Base-by-base conservation (phyloP, 2,329 filamentous ascomycete genomes). In the Curvularia lunata region DNA sequence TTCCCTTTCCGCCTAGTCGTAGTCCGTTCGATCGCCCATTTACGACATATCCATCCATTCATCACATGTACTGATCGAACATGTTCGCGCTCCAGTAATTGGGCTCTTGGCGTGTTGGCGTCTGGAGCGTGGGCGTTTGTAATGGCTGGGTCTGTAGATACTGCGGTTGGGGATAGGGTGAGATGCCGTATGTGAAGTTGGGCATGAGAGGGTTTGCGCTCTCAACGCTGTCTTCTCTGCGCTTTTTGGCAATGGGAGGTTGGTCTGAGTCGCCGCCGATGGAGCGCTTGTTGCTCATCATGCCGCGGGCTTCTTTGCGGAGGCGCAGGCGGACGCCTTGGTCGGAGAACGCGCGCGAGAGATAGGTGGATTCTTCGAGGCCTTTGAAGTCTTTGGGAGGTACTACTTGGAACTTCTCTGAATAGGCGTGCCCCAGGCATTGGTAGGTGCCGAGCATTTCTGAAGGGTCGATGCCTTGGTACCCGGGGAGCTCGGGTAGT, bases 261-360 rank as follows among this genome's bases (percentile, higher is more conserved):
- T 48, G 46, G 16, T 48, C 30, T 7, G 37, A 32, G 9, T 48
- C 40, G 38, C 19, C 19, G 18, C 19, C 18, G 30, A 48, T 25
- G 2, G 30, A 38, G 10, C 72, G 63, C 58, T 73, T 75, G 49
- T 58, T 65, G 23, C 65, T 65, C 60, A 70, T 69, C 57, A 70
- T 66, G 12, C 68, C 66, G 37, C 91, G 84, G 43, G 91, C 89
- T 75, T 96, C 92, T 74, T 96, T 96, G 53, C 92, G 86, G 46
- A 96, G 83, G 51, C 92, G 85, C 30, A 97, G 80, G 50, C 91
- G 88, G 13, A 96, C 91, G 8, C 92, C 92, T 73, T 96, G 92
- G 68, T 96, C 92, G 63, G 90, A 90, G 75, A 97, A 94, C 0
- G 89, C 88, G 50, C 91, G 85, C 0, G 92, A 95, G 42, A 96